These are phyloP conservation scores for Phytophthora sp. DNA, from an alignment of 352 stramenopile species.

Conservation along the genomic window DNA sequence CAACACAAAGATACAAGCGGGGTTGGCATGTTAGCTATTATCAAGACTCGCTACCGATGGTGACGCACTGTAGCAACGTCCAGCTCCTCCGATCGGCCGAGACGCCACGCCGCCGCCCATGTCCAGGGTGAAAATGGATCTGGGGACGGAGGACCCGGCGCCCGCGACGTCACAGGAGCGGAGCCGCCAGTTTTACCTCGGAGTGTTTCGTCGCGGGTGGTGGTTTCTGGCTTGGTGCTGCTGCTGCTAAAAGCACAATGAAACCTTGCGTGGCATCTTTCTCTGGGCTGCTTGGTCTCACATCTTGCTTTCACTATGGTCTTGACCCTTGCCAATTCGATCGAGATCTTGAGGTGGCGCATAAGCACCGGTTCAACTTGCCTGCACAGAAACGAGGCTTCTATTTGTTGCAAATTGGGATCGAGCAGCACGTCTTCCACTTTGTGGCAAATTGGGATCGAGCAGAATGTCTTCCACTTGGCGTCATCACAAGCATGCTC, in stretches of 20 bases:
- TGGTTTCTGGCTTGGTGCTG: conserved; percentile 21
- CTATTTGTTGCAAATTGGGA: background rate
- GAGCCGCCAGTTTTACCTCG: conserved; percentile 29
- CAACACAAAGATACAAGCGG: background rate
- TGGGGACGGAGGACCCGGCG: too few relatives aligned
- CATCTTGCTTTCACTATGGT: too few relatives aligned
- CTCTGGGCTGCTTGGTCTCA: conserved; percentile 9
- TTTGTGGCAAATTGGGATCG: too few relatives aligned
- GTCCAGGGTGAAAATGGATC: conserved; percentile 30
- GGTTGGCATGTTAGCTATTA: conserved; percentile 8
- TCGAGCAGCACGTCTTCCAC: too few relatives aligned
- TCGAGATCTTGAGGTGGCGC: background rate
- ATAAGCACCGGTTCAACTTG: too few relatives aligned
- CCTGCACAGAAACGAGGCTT: too few relatives aligned
- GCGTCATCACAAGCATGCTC: conserved; percentile 5
- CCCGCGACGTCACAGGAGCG: conserved; percentile 4
- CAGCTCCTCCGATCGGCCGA: conserved; percentile 31
- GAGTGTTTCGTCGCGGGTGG: conserved; percentile 15
- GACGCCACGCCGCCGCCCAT: conserved; percentile 36
- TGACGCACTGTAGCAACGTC: conserved; percentile 39
- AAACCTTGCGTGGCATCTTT: conserved; percentile 12
- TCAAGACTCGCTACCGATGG: background rate
- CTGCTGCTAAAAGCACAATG: conserved; percentile 29
- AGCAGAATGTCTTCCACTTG: conserved; percentile 15
- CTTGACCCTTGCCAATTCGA: too few relatives aligned